A percentile compares a stretch with the other conserved stretches of the same genome.
These are phyloP conservation scores for Chalciporus chontae DNA, from an alignment of 768 basidiomycete genomes.

Conservation along the genomic window DNA sequence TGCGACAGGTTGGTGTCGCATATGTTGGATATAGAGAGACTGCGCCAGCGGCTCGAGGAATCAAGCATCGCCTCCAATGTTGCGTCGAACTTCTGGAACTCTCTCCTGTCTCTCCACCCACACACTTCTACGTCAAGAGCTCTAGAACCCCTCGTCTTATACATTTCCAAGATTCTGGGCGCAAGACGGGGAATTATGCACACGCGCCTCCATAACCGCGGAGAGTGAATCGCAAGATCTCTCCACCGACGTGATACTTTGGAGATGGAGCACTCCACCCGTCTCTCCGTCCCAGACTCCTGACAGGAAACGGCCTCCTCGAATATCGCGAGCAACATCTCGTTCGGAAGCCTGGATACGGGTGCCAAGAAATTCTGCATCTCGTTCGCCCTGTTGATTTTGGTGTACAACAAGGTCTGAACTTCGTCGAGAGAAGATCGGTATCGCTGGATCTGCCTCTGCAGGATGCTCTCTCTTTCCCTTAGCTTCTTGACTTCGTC, in stretches of 20 bases:
- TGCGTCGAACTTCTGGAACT: constrained; percentile 29
- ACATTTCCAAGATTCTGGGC: constrained; percentile 21
- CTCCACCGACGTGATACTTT: constrained; percentile 33
- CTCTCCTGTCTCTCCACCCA: constrained; percentile 30
- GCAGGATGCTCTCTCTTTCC: constrained; percentile 11
- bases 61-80: constrained; percentile 25
- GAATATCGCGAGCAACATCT: constrained; percentile 29
- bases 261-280: constrained; percentile 25
- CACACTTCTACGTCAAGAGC: constrained; percentile 26
- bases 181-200: constrained; percentile 21
- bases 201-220: constrained; percentile 29
- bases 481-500: constrained; percentile 16
- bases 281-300: constrained; percentile 15
- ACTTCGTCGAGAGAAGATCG: constrained; percentile 15
- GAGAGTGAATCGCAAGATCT: constrained; percentile 27
- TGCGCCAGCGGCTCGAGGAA: constrained; percentile 27
- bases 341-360: constrained; percentile 29
- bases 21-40: constrained; percentile 22
- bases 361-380: constrained; percentile 29
- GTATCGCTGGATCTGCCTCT: constrained; percentile 14
- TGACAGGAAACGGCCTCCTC: constrained; percentile 29
- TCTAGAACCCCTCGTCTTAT: constrained; percentile 23
- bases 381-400: constrained; percentile 26
- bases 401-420: constrained; percentile 12
- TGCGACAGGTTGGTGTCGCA: constrained; percentile 30